A percentile compares a stretch with the other conserved stretches of the same genome.
phyloP scores from a whole-genome alignment of 768 basidiomycete species.

The Collybia nuda region DNA sequence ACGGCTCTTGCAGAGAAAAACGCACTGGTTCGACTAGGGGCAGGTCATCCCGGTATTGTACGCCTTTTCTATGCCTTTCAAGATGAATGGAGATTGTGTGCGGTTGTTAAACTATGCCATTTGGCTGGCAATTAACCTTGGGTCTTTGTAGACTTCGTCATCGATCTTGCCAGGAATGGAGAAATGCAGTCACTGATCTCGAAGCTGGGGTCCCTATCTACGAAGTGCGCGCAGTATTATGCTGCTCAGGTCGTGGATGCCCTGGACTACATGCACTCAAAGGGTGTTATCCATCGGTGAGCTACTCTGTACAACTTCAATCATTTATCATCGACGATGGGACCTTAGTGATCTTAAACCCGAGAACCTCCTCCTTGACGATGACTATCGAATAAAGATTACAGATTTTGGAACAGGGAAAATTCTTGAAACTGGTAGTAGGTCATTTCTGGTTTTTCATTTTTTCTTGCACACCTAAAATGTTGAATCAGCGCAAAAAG shows the following conservation, averaged over 20 bases:
- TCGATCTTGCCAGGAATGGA: conserved; percentile 76
- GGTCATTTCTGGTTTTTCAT: conserved; percentile 18
- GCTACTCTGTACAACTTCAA: conserved; percentile 4
- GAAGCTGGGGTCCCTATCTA: conserved; percentile 83
- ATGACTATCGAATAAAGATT: conserved; percentile 85
- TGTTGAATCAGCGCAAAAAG: conserved; percentile 34
- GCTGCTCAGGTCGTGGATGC: conserved; percentile 89
- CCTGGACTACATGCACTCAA: conserved; percentile 86
- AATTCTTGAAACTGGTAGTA: conserved; percentile 57
- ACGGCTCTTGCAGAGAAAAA: conserved; percentile 81
- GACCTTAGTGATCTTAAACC: conserved; percentile 69
- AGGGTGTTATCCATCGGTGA: conserved; percentile 86
- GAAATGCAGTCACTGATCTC: conserved; percentile 74
- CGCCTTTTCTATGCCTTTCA: conserved; percentile 84
- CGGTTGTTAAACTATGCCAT: conserved; percentile 26
- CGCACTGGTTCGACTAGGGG: conserved; percentile 70
- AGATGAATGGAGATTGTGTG: conserved; percentile 82
- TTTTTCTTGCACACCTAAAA: background rate
- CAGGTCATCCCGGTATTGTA: conserved; percentile 79
- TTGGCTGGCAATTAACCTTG: background rate
- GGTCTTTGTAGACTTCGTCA: conserved; percentile 61
- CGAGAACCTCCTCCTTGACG: conserved; percentile 89
- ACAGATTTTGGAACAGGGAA: conserved; percentile 97
- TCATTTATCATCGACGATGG: background rate
- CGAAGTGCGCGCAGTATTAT: conserved; percentile 78